Evolutionary conservation across 164 flowering plant genomes (phyloP).

Genomic region (Brasenia schreberi): DNA sequence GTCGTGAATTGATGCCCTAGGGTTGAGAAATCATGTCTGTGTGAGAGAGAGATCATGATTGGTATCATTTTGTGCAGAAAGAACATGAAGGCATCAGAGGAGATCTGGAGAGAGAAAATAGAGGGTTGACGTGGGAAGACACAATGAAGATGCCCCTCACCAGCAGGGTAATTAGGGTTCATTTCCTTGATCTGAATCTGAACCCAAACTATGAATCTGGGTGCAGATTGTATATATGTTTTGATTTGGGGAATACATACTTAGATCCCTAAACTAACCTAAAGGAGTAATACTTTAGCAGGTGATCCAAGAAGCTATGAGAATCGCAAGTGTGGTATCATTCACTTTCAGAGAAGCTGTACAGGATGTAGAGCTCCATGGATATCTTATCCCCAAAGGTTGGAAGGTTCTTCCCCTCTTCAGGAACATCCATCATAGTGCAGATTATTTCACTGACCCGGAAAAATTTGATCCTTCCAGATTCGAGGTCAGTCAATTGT

Average conservation of each 20-base stretch:
- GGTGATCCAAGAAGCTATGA: constrained; percentile 78
- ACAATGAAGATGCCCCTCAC: constrained; percentile 67
- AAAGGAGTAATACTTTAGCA: constrained; percentile 6
- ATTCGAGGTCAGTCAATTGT: constrained; percentile 46
- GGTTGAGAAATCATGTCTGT: not conserved
- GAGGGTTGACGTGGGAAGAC: constrained; percentile 66
- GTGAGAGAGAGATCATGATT: not conserved
- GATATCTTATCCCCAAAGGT: constrained; percentile 75
- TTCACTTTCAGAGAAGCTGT: constrained; percentile 92
- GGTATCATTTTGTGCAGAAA: constrained; percentile 24
- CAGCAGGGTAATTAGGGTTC: constrained; percentile 28
- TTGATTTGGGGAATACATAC: no score
- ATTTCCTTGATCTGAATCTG: no score
- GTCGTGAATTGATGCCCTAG: no score
- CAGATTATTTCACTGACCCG: constrained; percentile 69
- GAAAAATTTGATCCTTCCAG: constrained; percentile 86
- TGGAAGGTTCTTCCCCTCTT: constrained; percentile 98
- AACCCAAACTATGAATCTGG: no score
- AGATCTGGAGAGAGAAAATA: constrained; percentile 21
- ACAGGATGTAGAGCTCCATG: constrained; percentile 69
- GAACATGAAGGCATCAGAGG: constrained; percentile 56
- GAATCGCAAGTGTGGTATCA: constrained; percentile 60
- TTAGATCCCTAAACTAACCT: no score
- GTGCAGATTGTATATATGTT: no score
- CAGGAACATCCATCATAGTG: constrained; percentile 68